Base-by-base conservation (phyloP, 208 protist genomes). In the Porcisia hertigi region DNA sequence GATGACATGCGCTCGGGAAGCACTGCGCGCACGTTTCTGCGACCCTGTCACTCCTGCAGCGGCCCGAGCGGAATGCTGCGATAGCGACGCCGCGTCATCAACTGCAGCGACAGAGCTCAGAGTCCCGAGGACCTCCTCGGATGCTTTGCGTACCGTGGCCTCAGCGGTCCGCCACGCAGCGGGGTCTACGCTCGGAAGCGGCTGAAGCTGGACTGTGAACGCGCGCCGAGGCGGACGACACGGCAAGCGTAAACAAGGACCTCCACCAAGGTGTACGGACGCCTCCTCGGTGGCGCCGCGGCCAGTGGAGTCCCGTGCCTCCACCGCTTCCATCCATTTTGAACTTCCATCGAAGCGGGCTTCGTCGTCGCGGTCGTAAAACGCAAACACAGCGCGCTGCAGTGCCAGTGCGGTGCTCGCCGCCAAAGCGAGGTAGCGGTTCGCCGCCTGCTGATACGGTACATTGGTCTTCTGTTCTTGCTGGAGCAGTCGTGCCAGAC, bases 381-480 rank as follows among this genome's bases (percentile, higher is more conserved):
- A 79, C 25, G 74, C 63, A 43, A 25, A 84, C 2, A 77, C 77
- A n/a, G 82, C 73, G 54, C 82, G 83, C 59, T 82, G 85, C 43
- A 89, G 70, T 4, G 77, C 70, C 67, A 82, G 39, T 0, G 80
- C 63, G 2, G 85, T 81, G 18, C 63, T 78, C 53, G 76, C 71
- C 9, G 71, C 64, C 30, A 76, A 5, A 18, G 47, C 54, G 39
- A 83, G 53, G 69, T 86, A 86, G 41, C 41, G 58, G 12, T 62
- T 39, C 11, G 71, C 82, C 5, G 77, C 82, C 20, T 76, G 62
- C 52, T 86, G 82, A 71, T 89, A 88, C 18, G 83, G 83, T 23
- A 92, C 81, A 76, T 92, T 92, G 23, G 77, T 80, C 7, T 53
- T 63, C 25, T 69, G 54, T 57, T 92, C 88, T 43, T 66, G 55